Evolutionary conservation across 2,329 filamentous ascomycete species (phyloP), one percentile per base, ranked within the genome.

Genomic region (Cytospora mali): DNA sequence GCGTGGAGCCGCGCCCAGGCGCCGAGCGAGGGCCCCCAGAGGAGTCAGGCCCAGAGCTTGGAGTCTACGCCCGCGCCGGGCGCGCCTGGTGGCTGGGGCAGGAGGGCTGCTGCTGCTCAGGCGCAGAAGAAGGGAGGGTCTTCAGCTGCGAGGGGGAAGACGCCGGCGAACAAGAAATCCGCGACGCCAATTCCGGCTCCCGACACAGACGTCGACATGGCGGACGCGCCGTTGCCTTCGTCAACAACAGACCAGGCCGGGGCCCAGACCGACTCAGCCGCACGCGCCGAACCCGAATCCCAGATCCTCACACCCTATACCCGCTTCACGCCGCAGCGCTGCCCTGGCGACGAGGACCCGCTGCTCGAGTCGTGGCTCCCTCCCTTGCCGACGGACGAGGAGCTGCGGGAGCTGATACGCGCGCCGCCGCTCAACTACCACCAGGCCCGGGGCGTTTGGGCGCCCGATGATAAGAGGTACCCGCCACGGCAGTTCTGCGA

Each of bases 351-450:
- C 70, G 65, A 69, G 42, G 81, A 90, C 70, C 81, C 84, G 5
- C 75, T 91, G 23, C 81, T 91, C 1, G 73, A 77, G 28, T 85
- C 83, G 23, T 75, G 79, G 29, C 79, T 90, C 50, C 88, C 89
- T 1, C 73, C 79, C 1, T 73, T 84, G 62, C 86, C 88, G 1
- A 77, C 81, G 1, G 81, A 85, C 63, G 83, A 79, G 28, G 88
- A 90, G 74, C 80, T 94, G 63, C 80, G 86, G 60, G 81, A 80
- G 52, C 77, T 93, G 56, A 77, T 93, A 58, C 77, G 81, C 25
- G 84, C 83, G 9, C 86, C 89, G 57, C 86, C 89, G 53, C 75
- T 93, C 59, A 86, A 80, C 42, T 93, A 92, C 74, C 79, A 83
- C 54, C 88, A 91, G 68, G 87, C 88, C 46, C 75, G 80, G 58